Percentiles rank a stretch among this genome's conserved stretches.
Conservation (phyloP, 2,329 filamentous ascomycete genomes). For the Aplosporella prunicola region DNA sequence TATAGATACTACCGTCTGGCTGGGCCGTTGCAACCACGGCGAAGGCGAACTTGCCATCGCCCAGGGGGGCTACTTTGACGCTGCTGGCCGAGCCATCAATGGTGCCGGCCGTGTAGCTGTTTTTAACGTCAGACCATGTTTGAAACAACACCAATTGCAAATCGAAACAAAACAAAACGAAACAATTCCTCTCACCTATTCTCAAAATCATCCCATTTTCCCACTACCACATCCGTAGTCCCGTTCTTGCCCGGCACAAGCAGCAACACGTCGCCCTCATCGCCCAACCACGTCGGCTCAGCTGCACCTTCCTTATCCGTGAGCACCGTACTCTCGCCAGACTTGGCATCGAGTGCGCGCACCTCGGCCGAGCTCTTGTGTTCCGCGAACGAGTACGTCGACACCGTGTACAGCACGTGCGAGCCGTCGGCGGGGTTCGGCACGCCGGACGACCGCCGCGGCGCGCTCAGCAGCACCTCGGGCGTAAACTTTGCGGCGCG, state of each 20-base stretch:
- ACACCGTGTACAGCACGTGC: conserved; percentile 57
- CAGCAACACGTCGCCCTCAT: conserved; percentile 52
- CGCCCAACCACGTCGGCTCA: conserved; percentile 68
- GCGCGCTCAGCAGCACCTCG: conserved; percentile 66
- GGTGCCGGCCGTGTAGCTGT: conserved; percentile 32
- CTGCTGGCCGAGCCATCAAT: conserved; percentile 40
- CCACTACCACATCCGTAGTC: conserved; percentile 29
- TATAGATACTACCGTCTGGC: conserved; percentile 60
- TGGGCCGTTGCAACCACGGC: conserved; percentile 53
- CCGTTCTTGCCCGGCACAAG: conserved; percentile 36
- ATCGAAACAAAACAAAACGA: background rate
- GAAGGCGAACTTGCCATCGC: conserved; percentile 31
- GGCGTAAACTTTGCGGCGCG: conserved; percentile 63
- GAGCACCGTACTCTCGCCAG: conserved; percentile 55
- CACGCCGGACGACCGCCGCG: conserved; percentile 58
- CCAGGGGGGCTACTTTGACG: conserved; percentile 36
- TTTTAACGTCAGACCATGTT: conserved; percentile 7
- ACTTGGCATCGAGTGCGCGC: conserved; percentile 59
- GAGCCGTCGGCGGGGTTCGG: conserved; percentile 62
- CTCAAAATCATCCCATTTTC: conserved; percentile 22
- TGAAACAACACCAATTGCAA: background rate
- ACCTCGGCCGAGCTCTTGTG: conserved; percentile 62
- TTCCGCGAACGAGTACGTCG: conserved; percentile 69
- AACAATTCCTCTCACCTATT: conserved; percentile 19
- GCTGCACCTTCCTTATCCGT: conserved; percentile 55